Evolutionary conservation across 768 basidiomycete genomes (phyloP).

Genomic region (Nidularia pulvinata): DNA sequence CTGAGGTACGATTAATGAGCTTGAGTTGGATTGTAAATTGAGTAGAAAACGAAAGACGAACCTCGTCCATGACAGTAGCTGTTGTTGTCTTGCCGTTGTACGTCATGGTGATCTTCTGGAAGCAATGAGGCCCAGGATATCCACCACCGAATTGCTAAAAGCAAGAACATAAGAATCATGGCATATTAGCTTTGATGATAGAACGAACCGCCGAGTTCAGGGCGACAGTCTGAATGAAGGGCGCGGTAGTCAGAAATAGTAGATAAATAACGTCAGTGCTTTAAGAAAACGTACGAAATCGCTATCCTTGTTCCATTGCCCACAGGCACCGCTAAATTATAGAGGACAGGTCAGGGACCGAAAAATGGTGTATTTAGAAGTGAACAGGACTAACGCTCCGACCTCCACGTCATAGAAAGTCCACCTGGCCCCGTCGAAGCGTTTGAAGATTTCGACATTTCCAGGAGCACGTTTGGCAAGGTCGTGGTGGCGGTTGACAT

Average conservation of each 20-base stretch:
- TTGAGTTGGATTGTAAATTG: background rate
- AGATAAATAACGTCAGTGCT: background rate
- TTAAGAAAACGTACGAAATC: constrained; percentile 21
- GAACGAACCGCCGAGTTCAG: constrained; percentile 30
- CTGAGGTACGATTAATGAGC: constrained; percentile 3
- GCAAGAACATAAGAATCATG: background rate
- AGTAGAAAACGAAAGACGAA: constrained; percentile 19
- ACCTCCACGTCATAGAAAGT: constrained; percentile 48
- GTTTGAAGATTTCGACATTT: constrained; percentile 36
- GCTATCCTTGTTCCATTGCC: constrained; percentile 16
- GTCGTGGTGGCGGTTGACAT: constrained; percentile 34
- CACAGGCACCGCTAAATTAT: constrained; percentile 25
- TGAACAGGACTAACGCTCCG: constrained; percentile 10
- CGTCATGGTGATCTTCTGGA: constrained; percentile 59
- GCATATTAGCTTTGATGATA: background rate
- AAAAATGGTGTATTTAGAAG: too few species aligned
- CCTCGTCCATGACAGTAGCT: constrained; percentile 67
- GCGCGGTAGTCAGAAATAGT: background rate
- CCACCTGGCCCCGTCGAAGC: constrained; percentile 37
- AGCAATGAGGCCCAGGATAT: constrained; percentile 47
- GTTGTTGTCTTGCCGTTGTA: constrained; percentile 53
- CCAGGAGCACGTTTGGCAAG: constrained; percentile 46
- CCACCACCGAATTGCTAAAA: constrained; percentile 55
- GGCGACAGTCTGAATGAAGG: constrained; percentile 54
- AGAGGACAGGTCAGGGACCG: too few species aligned